Evolutionary conservation across 257 asterid genomes (phyloP).

Genomic region (Solanum raphanifolium): DNA sequence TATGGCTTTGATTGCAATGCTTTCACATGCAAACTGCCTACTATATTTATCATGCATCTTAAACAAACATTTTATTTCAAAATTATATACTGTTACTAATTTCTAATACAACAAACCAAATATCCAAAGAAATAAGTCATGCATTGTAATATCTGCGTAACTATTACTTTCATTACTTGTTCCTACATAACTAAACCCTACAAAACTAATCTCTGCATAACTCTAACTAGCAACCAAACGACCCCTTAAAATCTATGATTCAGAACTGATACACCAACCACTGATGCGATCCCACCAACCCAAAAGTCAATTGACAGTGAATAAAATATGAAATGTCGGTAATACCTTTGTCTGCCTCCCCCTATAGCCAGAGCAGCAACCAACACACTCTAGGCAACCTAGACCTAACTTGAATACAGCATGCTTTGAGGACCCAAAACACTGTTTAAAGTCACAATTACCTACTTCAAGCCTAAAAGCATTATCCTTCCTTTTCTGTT

Average conservation of each 20-base stretch:
- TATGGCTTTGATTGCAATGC: background rate
- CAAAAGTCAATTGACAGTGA: background rate
- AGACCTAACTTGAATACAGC: background rate
- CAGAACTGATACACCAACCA: background rate
- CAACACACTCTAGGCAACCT: background rate
- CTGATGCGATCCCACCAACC: background rate
- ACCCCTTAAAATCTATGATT: background rate
- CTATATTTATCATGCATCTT: background rate
- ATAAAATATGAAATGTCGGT: background rate
- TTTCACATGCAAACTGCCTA: background rate
- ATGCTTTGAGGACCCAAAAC: background rate
- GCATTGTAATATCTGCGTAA: background rate
- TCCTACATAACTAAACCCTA: background rate
- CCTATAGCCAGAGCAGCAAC: background rate
- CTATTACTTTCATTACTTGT: background rate
- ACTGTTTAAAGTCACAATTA: background rate
- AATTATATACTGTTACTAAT: background rate
- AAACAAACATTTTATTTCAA: background rate
- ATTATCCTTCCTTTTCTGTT: background rate
- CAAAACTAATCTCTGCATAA: background rate
- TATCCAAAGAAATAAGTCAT: background rate
- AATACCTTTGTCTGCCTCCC: background rate
- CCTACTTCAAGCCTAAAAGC: background rate
- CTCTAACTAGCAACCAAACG: background rate
- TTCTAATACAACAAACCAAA: background rate